Percentiles rank a stretch among this genome's conserved stretches.
Conservation (phyloP, 768 basidiomycete species). For the Ephemerocybe angulata region DNA sequence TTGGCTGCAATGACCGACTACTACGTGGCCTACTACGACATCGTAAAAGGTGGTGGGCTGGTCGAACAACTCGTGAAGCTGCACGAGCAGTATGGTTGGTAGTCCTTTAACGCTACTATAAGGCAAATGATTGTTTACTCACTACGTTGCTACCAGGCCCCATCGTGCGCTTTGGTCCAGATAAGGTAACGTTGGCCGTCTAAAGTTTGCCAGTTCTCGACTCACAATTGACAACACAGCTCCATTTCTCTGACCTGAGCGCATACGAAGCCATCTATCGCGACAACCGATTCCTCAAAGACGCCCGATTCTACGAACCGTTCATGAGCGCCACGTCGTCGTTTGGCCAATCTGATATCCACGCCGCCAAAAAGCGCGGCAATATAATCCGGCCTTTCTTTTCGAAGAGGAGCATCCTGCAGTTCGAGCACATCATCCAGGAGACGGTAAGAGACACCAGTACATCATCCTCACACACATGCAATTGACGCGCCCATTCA, state of each 20-base stretch:
- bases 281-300: conserved; percentile 25
- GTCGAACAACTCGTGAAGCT: conserved; percentile 24
- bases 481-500: no score
- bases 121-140: neutral
- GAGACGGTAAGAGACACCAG: conserved; percentile 18
- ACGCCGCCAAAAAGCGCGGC: conserved; percentile 22
- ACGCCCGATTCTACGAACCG: conserved; percentile 21
- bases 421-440: conserved; percentile 26
- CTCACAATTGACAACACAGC: conserved; percentile 23
- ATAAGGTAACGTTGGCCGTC: conserved; percentile 25
- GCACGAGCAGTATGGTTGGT: conserved; percentile 24
- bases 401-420: conserved; percentile 29
- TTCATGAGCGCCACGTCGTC: conserved; percentile 21
- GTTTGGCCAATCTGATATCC: conserved; percentile 22
- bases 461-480: no score
- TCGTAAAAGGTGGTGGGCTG: conserved; percentile 21
- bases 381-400: conserved; percentile 30
- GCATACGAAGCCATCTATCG: conserved; percentile 34
- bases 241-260: conserved; percentile 34
- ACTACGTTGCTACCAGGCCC: conserved; percentile 22
- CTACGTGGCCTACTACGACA: conserved; percentile 27
- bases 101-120: no score
- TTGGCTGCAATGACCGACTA: conserved; percentile 24
- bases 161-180: conserved; percentile 34
- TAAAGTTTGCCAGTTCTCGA: neutral